Percentiles rank a stretch among this genome's conserved stretches.
Conservation (phyloP, 2,329 filamentous ascomycete species). For the Penicillium sp. region DNA sequence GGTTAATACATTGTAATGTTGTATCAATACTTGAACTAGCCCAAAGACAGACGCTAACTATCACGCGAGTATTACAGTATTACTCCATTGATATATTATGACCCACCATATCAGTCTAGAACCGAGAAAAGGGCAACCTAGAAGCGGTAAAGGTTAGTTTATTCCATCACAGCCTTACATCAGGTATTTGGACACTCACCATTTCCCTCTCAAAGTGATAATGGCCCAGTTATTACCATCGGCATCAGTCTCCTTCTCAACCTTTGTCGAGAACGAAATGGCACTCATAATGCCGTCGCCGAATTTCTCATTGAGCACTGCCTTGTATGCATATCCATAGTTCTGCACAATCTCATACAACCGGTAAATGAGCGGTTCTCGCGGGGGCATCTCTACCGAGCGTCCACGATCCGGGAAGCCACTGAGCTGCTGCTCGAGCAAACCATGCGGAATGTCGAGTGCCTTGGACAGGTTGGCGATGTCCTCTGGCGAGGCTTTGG, state of each 20-base stretch:
- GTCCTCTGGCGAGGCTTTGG: conserved; percentile 68
- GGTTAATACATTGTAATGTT: neutral
- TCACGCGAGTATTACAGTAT: neutral
- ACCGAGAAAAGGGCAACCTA: conserved; percentile 47
- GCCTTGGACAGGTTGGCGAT: conserved; percentile 62
- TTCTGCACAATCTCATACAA: conserved; percentile 95
- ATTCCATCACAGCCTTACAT: too few species aligned
- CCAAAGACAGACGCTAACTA: neutral
- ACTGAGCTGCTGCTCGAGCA: conserved; percentile 59
- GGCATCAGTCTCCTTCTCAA: conserved; percentile 89
- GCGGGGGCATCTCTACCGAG: conserved; percentile 76
- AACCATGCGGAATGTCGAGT: conserved; percentile 56
- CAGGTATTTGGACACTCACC: conserved; percentile 50
- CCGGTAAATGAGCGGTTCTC: conserved; percentile 82
- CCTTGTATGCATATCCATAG: conserved; percentile 95
- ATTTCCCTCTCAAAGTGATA: conserved; percentile 79
- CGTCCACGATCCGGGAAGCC: conserved; percentile 78
- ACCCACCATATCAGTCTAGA: conserved; percentile 25
- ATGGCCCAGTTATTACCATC: conserved; percentile 78
- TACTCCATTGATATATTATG: too few species aligned
- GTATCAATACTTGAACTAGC: neutral
- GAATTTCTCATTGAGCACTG: conserved; percentile 91
- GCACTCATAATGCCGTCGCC: conserved; percentile 96
- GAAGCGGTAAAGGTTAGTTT: conserved; percentile 13
- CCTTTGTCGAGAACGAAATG: conserved; percentile 82